A percentile compares a stretch with the other conserved stretches of the same genome.
These are phyloP conservation scores for Lanmaoa pseudosensibilis DNA, from an alignment of 768 basidiomycete genomes.

Conservation along the genomic window DNA sequence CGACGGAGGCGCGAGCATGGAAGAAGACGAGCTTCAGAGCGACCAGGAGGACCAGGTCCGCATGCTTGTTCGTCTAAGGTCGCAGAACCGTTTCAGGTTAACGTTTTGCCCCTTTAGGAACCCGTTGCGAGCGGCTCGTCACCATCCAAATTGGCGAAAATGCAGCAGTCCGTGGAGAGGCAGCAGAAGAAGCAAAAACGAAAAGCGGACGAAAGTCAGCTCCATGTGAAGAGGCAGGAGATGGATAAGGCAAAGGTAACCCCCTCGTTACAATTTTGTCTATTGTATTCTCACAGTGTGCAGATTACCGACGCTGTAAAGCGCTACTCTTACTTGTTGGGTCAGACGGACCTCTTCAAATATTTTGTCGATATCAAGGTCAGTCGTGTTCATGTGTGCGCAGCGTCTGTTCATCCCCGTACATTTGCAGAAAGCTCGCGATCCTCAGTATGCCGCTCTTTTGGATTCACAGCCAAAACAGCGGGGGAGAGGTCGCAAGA, in stretches of 20 bases:
- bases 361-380: constrained; percentile 98
- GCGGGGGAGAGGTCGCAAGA: constrained; percentile 84
- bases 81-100: background rate
- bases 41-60: constrained; percentile 45
- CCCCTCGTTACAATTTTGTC: background rate
- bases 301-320: constrained; percentile 93
- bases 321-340: constrained; percentile 94
- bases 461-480: constrained; percentile 85
- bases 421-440: constrained; percentile 67
- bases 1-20: constrained; percentile 52
- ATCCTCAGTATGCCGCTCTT: constrained; percentile 90
- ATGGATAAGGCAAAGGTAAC: constrained; percentile 87
- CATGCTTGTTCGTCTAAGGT: background rate
- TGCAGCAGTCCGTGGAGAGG: constrained; percentile 40
- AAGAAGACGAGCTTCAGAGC: constrained; percentile 63
- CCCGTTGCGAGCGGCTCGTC: constrained; percentile 27
- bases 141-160: constrained; percentile 35
- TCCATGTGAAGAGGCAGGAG: constrained; percentile 70
- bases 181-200: constrained; percentile 52
- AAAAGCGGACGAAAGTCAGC: constrained; percentile 67
- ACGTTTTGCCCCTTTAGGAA: constrained; percentile 10
- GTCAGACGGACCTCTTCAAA: constrained; percentile 96
- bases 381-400: constrained; percentile 6
- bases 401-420: background rate
- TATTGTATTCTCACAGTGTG: constrained; percentile 11